A percentile compares a stretch with the other conserved stretches of the same genome.
phyloP scores from a whole-genome alignment of 192 early-diverging fungal genomes.

The Bifiguratus adelaidae region DNA sequence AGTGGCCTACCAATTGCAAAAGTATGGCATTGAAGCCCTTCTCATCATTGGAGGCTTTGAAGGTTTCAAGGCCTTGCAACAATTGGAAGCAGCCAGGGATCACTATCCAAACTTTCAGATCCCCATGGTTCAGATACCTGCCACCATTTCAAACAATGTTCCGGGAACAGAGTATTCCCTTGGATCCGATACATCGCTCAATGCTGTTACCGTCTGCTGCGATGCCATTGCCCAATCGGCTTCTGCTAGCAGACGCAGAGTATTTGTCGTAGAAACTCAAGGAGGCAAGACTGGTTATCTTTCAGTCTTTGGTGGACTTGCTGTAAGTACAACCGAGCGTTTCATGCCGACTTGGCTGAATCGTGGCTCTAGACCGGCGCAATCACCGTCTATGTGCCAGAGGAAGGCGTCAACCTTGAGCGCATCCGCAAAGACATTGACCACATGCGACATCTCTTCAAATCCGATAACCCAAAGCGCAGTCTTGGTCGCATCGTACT shows the following conservation, averaged over 20 bases:
- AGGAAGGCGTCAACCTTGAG: constrained; percentile 73
- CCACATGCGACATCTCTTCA: constrained; percentile 67
- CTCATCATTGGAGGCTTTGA: constrained; percentile 94
- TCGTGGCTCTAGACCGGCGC: no score
- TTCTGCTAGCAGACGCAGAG: constrained; percentile 76
- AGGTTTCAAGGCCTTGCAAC: constrained; percentile 68
- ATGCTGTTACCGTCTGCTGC: constrained; percentile 81
- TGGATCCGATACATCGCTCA: constrained; percentile 88
- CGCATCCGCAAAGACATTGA: constrained; percentile 77
- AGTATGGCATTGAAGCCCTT: constrained; percentile 78
- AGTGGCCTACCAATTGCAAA: constrained; percentile 89
- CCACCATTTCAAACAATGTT: constrained; percentile 95
- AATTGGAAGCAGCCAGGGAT: constrained; percentile 55
- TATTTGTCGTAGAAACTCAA: constrained; percentile 96
- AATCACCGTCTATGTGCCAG: constrained; percentile 86
- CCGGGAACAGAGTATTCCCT: constrained; percentile 93
- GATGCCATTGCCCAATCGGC: constrained; percentile 91
- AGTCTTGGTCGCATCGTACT: constrained; percentile 84
- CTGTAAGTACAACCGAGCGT: no score
- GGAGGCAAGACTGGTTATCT: constrained; percentile 93
- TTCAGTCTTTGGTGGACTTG: constrained; percentile 73
- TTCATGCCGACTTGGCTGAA: no score
- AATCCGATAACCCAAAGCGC: constrained; percentile 54
- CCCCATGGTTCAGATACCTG: constrained; percentile 85
- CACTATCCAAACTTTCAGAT: constrained; percentile 92